Conservation (phyloP, 371 early-diverging fungal species). For the Mycotypha africana region DNA sequence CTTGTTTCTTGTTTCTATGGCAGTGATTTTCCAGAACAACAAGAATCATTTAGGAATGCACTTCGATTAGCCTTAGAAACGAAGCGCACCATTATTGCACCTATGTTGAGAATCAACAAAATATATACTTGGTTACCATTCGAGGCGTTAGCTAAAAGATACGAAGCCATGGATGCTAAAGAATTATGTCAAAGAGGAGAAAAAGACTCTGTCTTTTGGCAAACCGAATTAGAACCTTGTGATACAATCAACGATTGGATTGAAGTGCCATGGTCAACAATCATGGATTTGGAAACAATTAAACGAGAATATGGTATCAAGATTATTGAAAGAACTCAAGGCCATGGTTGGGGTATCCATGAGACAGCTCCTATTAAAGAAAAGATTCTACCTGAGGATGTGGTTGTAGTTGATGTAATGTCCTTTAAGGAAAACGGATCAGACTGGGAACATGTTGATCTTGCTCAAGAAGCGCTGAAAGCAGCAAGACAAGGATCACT, state of each 20-base stretch:
- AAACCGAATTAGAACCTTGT: conserved; percentile 20
- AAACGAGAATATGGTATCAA: conserved; percentile 25
- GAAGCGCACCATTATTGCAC: conserved; percentile 41
- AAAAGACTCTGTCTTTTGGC: conserved; percentile 11
- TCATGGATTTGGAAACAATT: conserved; percentile 23
- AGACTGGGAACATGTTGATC: conserved; percentile 22
- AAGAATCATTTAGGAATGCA: conserved; percentile 41
- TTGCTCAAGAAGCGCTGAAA: conserved; percentile 6
- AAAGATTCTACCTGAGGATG: conserved; percentile 11
- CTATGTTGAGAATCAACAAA: conserved; percentile 34
- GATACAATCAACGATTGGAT: conserved; percentile 20
- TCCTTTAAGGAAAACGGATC: conserved; percentile 32
- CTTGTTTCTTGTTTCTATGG: not conserved
- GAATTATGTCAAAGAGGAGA: conserved; percentile 16
- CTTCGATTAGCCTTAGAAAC: conserved; percentile 39
- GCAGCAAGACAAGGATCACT: not conserved
- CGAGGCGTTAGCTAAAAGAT: conserved; percentile 24
- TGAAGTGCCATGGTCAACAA: conserved; percentile 27
- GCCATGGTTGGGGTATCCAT: conserved; percentile 34
- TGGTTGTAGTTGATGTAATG: conserved; percentile 33
- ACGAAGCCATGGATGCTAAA: conserved; percentile 32
- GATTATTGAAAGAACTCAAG: conserved; percentile 32
- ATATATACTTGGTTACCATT: conserved; percentile 38
- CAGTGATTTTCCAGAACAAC: conserved; percentile 34
- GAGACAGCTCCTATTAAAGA: conserved; percentile 23